Conservation (phyloP, 345 rosid genomes). For the Streptanthus diversifolius region DNA sequence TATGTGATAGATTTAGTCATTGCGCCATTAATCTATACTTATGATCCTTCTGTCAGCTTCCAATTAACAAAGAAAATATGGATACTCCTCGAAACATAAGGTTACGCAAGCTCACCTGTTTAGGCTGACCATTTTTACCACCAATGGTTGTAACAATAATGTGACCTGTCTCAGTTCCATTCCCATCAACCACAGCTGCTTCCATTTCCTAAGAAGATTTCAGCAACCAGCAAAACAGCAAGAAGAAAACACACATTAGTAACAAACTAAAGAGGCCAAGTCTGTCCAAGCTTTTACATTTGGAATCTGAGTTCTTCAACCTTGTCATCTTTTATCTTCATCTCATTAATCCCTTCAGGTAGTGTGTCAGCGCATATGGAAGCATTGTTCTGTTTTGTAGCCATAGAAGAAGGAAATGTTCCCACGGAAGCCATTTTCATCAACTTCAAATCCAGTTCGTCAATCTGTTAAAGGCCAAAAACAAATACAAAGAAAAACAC, state of each 20-base stretch:
- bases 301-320: conserved; percentile 14
- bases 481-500: not conserved
- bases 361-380: conserved; percentile 36
- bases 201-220: conserved; percentile 61
- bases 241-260: not conserved
- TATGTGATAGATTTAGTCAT: not conserved
- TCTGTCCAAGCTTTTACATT: not conserved
- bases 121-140: conserved; percentile 75
- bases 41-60: not conserved
- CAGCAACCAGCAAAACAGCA: not conserved
- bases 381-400: conserved; percentile 27
- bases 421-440: conserved; percentile 33
- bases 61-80: not conserved
- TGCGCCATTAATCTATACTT: not conserved
- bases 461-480: not conserved
- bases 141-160: conserved; percentile 83
- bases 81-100: not conserved
- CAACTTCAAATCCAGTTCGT: not conserved
- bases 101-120: conserved; percentile 49
- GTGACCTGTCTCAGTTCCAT: conserved; percentile 80
- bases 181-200: conserved; percentile 83
- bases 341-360: conserved; percentile 59
- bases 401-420: conserved; percentile 23
- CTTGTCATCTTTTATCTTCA: conserved; percentile 64
- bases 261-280: not conserved